phyloP scores from a whole-genome alignment of 1,284 basidiomycete species.

The Cutaneotrichosporon arboriforme region DNA sequence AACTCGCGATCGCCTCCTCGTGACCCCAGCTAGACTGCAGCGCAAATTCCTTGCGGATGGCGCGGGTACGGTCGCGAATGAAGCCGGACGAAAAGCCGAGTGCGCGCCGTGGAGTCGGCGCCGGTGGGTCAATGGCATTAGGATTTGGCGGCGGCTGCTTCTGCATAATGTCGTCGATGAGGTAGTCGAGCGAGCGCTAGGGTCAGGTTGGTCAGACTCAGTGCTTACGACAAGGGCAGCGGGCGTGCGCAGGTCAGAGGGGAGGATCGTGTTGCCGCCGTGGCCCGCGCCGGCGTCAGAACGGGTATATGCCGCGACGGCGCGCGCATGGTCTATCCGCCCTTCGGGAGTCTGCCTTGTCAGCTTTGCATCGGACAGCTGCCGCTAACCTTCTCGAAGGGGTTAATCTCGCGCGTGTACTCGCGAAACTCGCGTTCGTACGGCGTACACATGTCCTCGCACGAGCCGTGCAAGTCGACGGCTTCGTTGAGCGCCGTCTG shows the following conservation, averaged over 20 bases:
- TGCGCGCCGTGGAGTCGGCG: constrained; percentile 52
- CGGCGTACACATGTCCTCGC: constrained; percentile 87
- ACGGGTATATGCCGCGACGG: constrained; percentile 92
- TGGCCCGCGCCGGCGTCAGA: constrained; percentile 64
- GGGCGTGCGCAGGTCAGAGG: constrained; percentile 88
- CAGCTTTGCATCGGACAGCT: constrained; percentile 2
- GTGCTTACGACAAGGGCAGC: constrained; percentile 66
- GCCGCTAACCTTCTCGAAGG: constrained; percentile 70
- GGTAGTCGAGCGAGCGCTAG: constrained; percentile 82
- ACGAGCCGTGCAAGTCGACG: constrained; percentile 83
- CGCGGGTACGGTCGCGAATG: constrained; percentile 84
- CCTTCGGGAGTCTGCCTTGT: constrained; percentile 47
- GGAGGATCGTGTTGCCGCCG: constrained; percentile 57
- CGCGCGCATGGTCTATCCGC: constrained; percentile 74
- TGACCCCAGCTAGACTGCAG: constrained; percentile 77
- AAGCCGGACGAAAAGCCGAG: constrained; percentile 55
- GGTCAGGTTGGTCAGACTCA: neutral
- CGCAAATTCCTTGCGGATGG: constrained; percentile 89
- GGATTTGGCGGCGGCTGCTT: constrained; percentile 47
- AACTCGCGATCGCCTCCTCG: constrained; percentile 73
- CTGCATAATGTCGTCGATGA: constrained; percentile 75
- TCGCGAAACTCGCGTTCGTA: constrained; percentile 89
- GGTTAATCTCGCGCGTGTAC: constrained; percentile 79
- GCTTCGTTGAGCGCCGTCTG: constrained; percentile 77
- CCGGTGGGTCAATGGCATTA: constrained; percentile 18